A percentile compares a stretch with the other conserved stretches of the same genome.
Conservation (phyloP, 129 eudicot genomes). For the Solidago caesia region DNA sequence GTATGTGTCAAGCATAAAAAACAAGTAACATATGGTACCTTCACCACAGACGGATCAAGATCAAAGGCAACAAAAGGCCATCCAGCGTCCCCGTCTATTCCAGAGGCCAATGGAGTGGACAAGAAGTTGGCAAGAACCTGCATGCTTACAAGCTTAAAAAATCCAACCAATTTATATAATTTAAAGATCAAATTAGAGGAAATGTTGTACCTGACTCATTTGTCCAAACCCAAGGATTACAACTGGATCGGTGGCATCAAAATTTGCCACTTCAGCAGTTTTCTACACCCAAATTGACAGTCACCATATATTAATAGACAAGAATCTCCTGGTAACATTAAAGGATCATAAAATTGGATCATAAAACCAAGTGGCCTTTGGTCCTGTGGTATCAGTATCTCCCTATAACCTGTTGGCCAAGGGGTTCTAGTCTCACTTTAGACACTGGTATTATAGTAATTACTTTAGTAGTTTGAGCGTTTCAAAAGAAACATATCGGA, state of each 20-base stretch:
- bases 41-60: slow-evolving; percentile 83
- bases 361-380: no score
- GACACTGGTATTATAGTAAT: no score
- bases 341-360: no score
- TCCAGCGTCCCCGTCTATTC: slow-evolving; percentile 72
- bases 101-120: slow-evolving; percentile 82
- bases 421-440: no score
- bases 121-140: slow-evolving; percentile 97
- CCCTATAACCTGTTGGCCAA: no score
- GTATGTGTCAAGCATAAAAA: not conserved
- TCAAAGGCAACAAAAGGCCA: slow-evolving; percentile 98
- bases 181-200: not conserved
- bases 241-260: slow-evolving; percentile 73
- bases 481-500: no score
- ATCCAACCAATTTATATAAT: not conserved
- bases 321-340: no score
- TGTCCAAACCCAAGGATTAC: slow-evolving; percentile 95
- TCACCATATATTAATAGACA: not conserved
- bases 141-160: slow-evolving; percentile 16
- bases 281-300: slow-evolving; percentile 40
- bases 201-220: slow-evolving; percentile 77
- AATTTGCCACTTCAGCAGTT: slow-evolving; percentile 55
- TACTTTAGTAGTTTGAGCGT: no score
- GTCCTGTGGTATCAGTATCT: no score
- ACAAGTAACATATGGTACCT: slow-evolving; percentile 44